Base-by-base conservation (phyloP, 345 rosid genomes). In the Sonneratia caseolaris region DNA sequence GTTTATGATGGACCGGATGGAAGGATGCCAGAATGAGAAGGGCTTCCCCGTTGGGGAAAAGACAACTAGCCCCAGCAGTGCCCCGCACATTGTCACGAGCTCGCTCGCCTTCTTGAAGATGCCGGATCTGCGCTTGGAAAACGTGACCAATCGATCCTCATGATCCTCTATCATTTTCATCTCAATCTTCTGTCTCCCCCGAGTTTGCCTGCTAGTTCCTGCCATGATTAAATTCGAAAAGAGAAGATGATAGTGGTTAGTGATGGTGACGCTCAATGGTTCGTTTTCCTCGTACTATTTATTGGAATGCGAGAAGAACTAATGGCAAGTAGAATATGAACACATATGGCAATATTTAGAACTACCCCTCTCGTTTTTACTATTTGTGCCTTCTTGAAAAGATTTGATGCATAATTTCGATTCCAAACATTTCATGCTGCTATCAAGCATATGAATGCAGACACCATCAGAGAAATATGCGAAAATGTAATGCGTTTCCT, bases 21-120 rank as follows among this genome's bases (percentile, higher is more conserved):
- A 4, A 43, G 49, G 49, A 8, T 1, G 2, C 13, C 49, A 51
- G 21, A 15, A 38, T 1, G 49, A 38, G 27, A 37, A 68, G 32
- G 70, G 24, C 70, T 76, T 83, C 82, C 7, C 85, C 83, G 1
- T 82, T 79, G 1, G 78, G 64, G 48, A 49, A 32, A 37, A 22
- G 55, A 22, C 37, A 2, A 40, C 18, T 2, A 55, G 18, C 21
- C 38, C 56, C 1, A 49, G 5, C 2, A 5, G 22, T 11, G n/a
- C 70, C 0, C n/a, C 70, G 4, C 21, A 27, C 49, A 68, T 3
- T 7, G 32, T 19, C 51, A 5, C 32, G 21, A 5, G 70, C 53
- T n/a, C 70, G 7, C 32, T 68, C 14, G 70, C 70, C 27, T 68
- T 68, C 49, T 38, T 37, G 24, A 1, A 18, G 22, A 68, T 36